Evolutionary conservation across 2,329 filamentous ascomycete genomes (phyloP).

Genomic region (Claviceps capensis): DNA sequence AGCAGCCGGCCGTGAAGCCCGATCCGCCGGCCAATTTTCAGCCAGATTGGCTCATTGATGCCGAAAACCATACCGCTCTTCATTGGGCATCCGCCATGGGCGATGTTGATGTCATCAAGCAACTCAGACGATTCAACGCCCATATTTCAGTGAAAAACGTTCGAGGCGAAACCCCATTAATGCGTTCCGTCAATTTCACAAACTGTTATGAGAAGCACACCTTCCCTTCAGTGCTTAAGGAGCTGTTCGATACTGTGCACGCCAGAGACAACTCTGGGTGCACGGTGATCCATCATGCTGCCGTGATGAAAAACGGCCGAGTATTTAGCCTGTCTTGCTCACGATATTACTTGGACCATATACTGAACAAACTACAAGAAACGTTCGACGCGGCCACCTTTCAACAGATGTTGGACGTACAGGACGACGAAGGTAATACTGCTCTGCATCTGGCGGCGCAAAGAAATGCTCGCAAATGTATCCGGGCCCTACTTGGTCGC

Average conservation of each 20-base stretch:
- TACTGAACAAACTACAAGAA: constrained; percentile 76
- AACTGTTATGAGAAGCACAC: constrained; percentile 93
- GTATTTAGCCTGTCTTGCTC: constrained; percentile 75
- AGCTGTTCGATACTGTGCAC: constrained; percentile 71
- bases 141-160: constrained; percentile 57
- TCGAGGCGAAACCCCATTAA: constrained; percentile 77
- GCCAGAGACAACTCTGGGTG: constrained; percentile 67
- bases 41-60: constrained; percentile 84
- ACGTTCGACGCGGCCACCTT: constrained; percentile 63
- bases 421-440: constrained; percentile 81
- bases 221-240: constrained; percentile 71
- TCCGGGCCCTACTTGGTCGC: constrained; percentile 64
- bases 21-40: constrained; percentile 77
- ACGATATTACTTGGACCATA: constrained; percentile 83
- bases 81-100: constrained; percentile 99
- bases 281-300: constrained; percentile 90
- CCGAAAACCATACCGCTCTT: constrained; percentile 80
- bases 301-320: constrained; percentile 71
- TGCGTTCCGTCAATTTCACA: constrained; percentile 89
- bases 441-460: constrained; percentile 64
- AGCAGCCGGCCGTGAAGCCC: constrained; percentile 57
- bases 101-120: constrained; percentile 79
- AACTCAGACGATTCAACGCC: constrained; percentile 71
- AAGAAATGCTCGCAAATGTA: constrained; percentile 77
- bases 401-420: constrained; percentile 63